Conservation (phyloP, 768 basidiomycete species). For the Lactarius pseudohatsudake region DNA sequence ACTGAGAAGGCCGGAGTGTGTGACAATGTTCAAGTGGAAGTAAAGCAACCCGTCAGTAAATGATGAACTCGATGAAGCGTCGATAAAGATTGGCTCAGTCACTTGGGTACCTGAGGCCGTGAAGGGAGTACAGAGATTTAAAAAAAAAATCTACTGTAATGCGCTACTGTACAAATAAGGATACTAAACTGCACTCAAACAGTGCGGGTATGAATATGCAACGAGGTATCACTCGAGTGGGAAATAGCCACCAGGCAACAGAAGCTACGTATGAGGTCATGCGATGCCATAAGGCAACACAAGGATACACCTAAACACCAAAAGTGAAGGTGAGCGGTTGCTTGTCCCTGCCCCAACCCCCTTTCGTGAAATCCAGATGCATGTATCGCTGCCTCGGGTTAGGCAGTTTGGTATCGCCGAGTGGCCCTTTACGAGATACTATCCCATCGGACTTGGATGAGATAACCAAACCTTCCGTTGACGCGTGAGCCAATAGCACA, state of each 20-base stretch:
- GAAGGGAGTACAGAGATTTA: neutral
- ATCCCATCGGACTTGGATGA: neutral
- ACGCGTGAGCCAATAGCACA: neutral
- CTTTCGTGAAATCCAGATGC: neutral
- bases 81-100: no score
- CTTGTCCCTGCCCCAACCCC: neutral
- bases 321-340: slow-evolving; percentile 11
- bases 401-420: neutral
- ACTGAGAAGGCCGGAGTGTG: no score
- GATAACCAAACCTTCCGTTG: neutral
- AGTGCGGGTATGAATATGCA: neutral
- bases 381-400: neutral
- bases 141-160: no score
- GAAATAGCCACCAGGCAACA: neutral
- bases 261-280: neutral
- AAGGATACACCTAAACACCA: neutral
- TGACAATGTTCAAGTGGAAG: no score
- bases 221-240: neutral
- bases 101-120: no score
- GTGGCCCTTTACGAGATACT: neutral
- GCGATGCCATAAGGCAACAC: neutral
- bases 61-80: no score
- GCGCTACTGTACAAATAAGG: neutral
- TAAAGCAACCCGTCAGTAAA: no score
- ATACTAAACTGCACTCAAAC: neutral